These are phyloP conservation scores for Vigna radiata DNA, from an alignment of 306 rosid species.

Conservation along the genomic window DNA sequence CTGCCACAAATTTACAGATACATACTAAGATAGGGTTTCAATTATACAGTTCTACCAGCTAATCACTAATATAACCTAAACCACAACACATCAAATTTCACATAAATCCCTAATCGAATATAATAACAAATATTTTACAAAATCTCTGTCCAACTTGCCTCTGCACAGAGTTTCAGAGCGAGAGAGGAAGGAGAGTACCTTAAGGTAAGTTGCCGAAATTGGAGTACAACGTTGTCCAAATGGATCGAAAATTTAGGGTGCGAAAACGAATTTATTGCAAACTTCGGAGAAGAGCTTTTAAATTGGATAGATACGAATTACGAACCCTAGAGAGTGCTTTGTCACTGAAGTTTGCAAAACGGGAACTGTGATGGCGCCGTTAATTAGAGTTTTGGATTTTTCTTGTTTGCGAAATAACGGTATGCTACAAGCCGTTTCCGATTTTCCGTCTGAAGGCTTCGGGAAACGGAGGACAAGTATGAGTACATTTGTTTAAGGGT, in stretches of 20 bases:
- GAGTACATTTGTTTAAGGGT: background rate
- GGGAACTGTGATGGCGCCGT: constrained; percentile 8
- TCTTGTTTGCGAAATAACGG: constrained; percentile 11
- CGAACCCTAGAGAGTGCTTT: constrained; percentile 46
- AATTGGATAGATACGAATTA: background rate
- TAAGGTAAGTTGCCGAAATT: background rate
- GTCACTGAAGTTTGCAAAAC: constrained; percentile 10
- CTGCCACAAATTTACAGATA: constrained; percentile 74
- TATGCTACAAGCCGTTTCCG: constrained; percentile 8
- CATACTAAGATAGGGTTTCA: constrained; percentile 49
- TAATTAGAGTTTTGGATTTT: constrained; percentile 9
- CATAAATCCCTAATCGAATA: background rate
- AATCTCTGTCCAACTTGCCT: background rate
- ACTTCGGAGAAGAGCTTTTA: background rate
- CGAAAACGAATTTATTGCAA: background rate
- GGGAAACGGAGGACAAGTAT: background rate
- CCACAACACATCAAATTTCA: constrained; percentile 36
- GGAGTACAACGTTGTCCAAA: background rate
- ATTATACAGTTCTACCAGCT: constrained; percentile 32
- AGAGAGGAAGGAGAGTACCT: constrained; percentile 46
- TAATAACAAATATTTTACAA: background rate
- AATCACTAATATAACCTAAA: constrained; percentile 32
- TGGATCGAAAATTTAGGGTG: background rate
- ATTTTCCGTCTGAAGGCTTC: background rate
- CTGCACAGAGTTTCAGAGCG: background rate